Conservation (phyloP, 2,329 filamentous ascomycete genomes). For the Aplosporella prunicola region DNA sequence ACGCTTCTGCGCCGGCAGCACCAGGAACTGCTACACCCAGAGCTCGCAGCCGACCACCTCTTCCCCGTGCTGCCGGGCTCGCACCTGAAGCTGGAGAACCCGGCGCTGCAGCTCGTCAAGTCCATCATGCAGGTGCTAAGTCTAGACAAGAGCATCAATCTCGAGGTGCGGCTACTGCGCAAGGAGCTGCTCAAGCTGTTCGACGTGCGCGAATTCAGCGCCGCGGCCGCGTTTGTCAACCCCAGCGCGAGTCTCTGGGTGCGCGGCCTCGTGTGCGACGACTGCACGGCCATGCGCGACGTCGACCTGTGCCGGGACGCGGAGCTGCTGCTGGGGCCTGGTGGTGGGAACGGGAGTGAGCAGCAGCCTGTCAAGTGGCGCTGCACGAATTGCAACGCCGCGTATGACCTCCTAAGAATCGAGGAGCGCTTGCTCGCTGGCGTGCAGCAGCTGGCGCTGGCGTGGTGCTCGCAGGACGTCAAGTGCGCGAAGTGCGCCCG, state of each 20-base stretch:
- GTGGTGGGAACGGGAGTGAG: conserved; percentile 21
- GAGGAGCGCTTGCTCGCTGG: conserved; percentile 74
- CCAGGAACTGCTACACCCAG: conserved; percentile 79
- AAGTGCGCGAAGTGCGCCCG: conserved; percentile 64
- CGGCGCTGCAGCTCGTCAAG: conserved; percentile 85
- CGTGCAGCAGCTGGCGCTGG: conserved; percentile 63
- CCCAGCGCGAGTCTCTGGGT: conserved; percentile 68
- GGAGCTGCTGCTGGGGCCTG: background rate
- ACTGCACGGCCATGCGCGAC: conserved; percentile 81
- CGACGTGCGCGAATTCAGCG: conserved; percentile 87
- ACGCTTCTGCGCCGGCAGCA: conserved; percentile 76
- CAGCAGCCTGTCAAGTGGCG: conserved; percentile 61
- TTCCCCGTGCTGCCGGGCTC: conserved; percentile 75
- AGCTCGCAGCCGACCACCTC: conserved; percentile 74
- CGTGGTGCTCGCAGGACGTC: conserved; percentile 84
- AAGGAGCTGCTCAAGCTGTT: conserved; percentile 85
- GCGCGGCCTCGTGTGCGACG: conserved; percentile 71
- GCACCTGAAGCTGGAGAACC: conserved; percentile 54
- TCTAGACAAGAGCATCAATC: conserved; percentile 79
- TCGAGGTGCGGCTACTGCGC: conserved; percentile 78
- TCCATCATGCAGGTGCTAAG: conserved; percentile 84
- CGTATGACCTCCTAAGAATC: conserved; percentile 68
- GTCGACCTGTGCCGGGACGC: conserved; percentile 81
- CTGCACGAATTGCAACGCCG: conserved; percentile 65
- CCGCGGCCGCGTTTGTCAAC: conserved; percentile 79